Evolutionary conservation across 345 rosid species (phyloP).

Genomic region (Boechera divaricarpa): DNA sequence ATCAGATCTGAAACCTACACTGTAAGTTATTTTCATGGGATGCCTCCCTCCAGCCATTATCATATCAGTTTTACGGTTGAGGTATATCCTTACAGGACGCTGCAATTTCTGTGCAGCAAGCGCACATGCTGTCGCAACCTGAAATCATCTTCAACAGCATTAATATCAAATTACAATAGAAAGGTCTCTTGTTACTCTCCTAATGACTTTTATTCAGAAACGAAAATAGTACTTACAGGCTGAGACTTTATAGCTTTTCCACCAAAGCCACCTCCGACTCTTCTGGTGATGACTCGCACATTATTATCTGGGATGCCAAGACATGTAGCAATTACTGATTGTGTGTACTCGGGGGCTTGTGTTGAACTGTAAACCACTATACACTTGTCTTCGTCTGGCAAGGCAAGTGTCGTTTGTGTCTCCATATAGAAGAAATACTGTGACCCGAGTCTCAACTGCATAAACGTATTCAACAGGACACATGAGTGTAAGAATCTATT

Average conservation of each 20-base stretch:
- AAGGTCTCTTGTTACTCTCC: slow-evolving; percentile 10
- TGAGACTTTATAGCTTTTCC: slow-evolving; percentile 80
- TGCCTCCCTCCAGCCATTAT: slow-evolving; percentile 91
- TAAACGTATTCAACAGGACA: slow-evolving; percentile 1
- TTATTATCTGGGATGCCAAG: slow-evolving; percentile 81
- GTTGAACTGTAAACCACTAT: slow-evolving; percentile 70
- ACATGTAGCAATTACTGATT: slow-evolving; percentile 64
- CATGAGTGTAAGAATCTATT: slow-evolving; percentile 14
- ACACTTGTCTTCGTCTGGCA: slow-evolving; percentile 93
- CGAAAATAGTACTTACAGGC: slow-evolving; percentile 60
- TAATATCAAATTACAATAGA: background rate
- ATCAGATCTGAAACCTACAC: slow-evolving; percentile 77
- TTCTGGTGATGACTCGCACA: slow-evolving; percentile 85
- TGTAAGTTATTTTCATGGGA: slow-evolving; percentile 88
- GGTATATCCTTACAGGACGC: slow-evolving; percentile 72
- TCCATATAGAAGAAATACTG: slow-evolving; percentile 96
- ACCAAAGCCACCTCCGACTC: slow-evolving; percentile 95
- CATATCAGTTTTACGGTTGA: slow-evolving; percentile 86
- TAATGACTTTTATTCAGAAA: slow-evolving; percentile 11
- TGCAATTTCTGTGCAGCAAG: slow-evolving; percentile 74
- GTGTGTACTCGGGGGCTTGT: slow-evolving; percentile 68
- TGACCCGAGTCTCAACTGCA: slow-evolving; percentile 75
- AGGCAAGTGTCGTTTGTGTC: slow-evolving; percentile 84
- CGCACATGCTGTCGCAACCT: slow-evolving; percentile 90
- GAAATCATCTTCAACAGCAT: slow-evolving; percentile 24